These are phyloP conservation scores for Xylona heveae DNA, from an alignment of 495 filamentous ascomycete species.

Conservation along the genomic window DNA sequence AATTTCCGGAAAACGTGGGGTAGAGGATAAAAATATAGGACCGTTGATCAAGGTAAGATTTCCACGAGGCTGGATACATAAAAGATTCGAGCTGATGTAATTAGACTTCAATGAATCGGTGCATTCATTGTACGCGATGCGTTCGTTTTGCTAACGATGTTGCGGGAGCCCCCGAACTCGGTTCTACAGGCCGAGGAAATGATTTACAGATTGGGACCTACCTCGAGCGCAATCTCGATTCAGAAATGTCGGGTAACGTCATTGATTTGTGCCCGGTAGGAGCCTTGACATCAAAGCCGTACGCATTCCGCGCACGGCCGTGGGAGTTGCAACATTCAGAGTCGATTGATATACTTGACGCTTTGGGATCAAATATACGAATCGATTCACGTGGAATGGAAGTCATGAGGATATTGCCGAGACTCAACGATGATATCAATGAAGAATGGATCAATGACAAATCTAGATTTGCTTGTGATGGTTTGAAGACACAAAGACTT, in stretches of 20 bases:
- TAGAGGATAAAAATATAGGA: slow-evolving; percentile 98
- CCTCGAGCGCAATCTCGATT: slow-evolving; percentile 73
- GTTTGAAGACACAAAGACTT: slow-evolving; percentile 82
- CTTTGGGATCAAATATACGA: slow-evolving; percentile 79
- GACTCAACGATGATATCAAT: slow-evolving; percentile 93
- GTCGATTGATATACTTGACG: slow-evolving; percentile 85
- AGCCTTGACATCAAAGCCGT: slow-evolving; percentile 88
- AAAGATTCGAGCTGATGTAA: slow-evolving; percentile 8
- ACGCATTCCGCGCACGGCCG: slow-evolving; percentile 87
- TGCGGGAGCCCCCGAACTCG: slow-evolving; percentile 85
- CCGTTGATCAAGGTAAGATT: slow-evolving; percentile 62
- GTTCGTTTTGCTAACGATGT: slow-evolving; percentile 95
- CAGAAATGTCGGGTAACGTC: slow-evolving; percentile 89
- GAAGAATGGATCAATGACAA: slow-evolving; percentile 99
- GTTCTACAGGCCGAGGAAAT: slow-evolving; percentile 84
- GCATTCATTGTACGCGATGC: slow-evolving; percentile 96
- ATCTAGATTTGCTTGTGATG: slow-evolving; percentile 88
- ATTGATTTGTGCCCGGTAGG: slow-evolving; percentile 97
- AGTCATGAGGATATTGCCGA: slow-evolving; percentile 82
- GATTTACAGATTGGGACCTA: slow-evolving; percentile 97
- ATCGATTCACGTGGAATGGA: slow-evolving; percentile 86
- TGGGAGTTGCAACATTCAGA: slow-evolving; percentile 92
- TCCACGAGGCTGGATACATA: too few species aligned
- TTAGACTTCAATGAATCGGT: slow-evolving; percentile 95
- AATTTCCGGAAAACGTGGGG: slow-evolving; percentile 78